Conservation (phyloP, 192 early-diverging fungal species). For the Backusella circina region DNA sequence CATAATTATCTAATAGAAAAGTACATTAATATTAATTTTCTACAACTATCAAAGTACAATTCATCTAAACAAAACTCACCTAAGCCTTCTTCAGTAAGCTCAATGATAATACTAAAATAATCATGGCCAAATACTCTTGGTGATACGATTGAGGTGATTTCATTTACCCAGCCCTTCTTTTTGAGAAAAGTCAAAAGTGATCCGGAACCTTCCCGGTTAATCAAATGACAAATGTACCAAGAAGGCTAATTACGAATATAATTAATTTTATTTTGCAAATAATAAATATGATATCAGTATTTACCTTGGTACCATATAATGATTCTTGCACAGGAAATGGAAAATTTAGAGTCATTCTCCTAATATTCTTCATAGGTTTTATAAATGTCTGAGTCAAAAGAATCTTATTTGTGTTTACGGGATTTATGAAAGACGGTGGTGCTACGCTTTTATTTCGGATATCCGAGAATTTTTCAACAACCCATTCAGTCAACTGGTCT, state of each 20-base stretch:
- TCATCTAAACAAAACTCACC: conserved; percentile 55
- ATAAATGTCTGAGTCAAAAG: conserved; percentile 52
- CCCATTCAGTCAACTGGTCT: conserved; percentile 73
- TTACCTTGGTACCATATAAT: conserved; percentile 41
- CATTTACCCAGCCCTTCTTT: conserved; percentile 77
- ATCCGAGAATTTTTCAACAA: conserved; percentile 68
- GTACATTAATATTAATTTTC: conserved; percentile 33
- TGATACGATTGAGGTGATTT: conserved; percentile 46
- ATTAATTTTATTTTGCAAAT: neutral
- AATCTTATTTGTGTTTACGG: conserved; percentile 64
- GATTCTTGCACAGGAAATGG: conserved; percentile 67
- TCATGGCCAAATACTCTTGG: conserved; percentile 43
- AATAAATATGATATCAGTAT: neutral
- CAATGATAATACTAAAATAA: conserved; percentile 71
- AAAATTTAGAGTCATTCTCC: conserved; percentile 68
- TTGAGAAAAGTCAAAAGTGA: conserved; percentile 82
- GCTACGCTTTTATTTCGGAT: conserved; percentile 66
- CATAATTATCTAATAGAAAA: conserved; percentile 66
- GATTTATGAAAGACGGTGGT: conserved; percentile 59
- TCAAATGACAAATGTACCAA: conserved; percentile 72
- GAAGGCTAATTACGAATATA: conserved; percentile 44
- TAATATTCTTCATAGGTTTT: conserved; percentile 68
- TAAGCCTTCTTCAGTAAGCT: conserved; percentile 73
- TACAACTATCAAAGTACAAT: conserved; percentile 51
- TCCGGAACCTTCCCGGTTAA: conserved; percentile 82